Percentiles rank a stretch among this genome's conserved stretches.
phyloP scores from a whole-genome alignment of 2,329 filamentous ascomycete genomes.

The Trichoderma asperellum region DNA sequence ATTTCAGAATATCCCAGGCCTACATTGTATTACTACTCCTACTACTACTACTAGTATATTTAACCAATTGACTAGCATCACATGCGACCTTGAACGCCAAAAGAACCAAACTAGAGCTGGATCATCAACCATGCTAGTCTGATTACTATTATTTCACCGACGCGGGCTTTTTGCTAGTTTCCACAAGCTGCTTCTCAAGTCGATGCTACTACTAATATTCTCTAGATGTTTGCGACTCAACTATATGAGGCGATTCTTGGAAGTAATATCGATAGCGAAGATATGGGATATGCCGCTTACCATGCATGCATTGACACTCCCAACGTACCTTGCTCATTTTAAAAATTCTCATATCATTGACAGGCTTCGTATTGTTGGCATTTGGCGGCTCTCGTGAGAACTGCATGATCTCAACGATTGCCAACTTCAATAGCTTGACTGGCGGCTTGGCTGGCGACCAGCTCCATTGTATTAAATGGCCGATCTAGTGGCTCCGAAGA shows the following conservation, averaged over 20 bases:
- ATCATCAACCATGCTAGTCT: neutral
- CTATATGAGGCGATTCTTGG: neutral
- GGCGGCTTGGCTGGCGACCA: constrained; percentile 2
- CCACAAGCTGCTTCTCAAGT: neutral
- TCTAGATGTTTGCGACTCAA: neutral
- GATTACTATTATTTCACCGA: neutral
- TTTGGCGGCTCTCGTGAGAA: neutral
- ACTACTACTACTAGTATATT: neutral
- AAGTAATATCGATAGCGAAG: neutral
- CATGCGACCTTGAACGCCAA: neutral
- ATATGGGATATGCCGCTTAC: neutral
- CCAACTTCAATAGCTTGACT: neutral
- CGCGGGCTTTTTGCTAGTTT: too few species aligned
- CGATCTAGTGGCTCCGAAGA: neutral
- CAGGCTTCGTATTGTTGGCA: neutral
- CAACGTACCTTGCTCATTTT: neutral
- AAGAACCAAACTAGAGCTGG: neutral
- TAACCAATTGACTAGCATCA: neutral
- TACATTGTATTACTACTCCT: neutral
- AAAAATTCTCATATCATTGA: neutral
- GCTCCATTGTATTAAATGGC: constrained; percentile 1
- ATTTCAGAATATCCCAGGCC: neutral
- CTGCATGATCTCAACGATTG: neutral
- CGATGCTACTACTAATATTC: neutral
- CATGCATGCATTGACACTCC: neutral